Evolutionary conservation across 805 yeast species (phyloP), one percentile per base, ranked within the genome.

Genomic region (Diddensiella transvaalensis): DNA sequence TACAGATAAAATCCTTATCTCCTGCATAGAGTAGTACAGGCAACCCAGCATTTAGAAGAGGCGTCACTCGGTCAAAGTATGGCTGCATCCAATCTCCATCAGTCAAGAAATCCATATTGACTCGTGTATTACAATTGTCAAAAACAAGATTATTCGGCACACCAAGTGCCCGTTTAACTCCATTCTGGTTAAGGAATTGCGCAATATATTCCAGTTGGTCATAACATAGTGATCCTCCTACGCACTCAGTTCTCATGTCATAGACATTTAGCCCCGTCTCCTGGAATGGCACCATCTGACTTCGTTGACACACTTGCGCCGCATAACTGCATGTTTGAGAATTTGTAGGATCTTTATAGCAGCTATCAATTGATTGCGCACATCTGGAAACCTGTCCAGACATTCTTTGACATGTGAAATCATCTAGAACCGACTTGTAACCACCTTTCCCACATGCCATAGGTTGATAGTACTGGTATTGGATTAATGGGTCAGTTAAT

Each of bases 391-490:
- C 70, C n/a, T 76, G 69, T 22, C 68, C 71, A 26, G 69, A 62
- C 89, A 87, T 85, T 40, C 72, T 68, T 26, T 76, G 75, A 70
- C 96, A 87, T 53, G 79, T 80, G 46, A 77, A 80, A n/a, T 80
- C 82, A 11, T 74, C 69, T 53, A 87, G 70, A 3, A 85, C 85
- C n/a, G 87, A 72, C 19, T 79, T 78, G 58, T 77, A 76, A 2
- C 95, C 96, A 52, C 95, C 95, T 55, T 77, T 65, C 44, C 95
- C 90, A 68, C 98, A 91, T 3, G 95, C 95, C 97, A 91, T 90
- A 55, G 95, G 95, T 66, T 84, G 80, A 63, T 87, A 89, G 66
- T 82, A 81, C 50, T 77, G 77, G 61, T 84, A 82, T 73, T 89
- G 96, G 40, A 78, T 75, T 50, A 84, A 71, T 2, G 95, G 85